phyloP scores from a whole-genome alignment of 805 yeast genomes.

The Cyberlindnera mississippiensis region DNA sequence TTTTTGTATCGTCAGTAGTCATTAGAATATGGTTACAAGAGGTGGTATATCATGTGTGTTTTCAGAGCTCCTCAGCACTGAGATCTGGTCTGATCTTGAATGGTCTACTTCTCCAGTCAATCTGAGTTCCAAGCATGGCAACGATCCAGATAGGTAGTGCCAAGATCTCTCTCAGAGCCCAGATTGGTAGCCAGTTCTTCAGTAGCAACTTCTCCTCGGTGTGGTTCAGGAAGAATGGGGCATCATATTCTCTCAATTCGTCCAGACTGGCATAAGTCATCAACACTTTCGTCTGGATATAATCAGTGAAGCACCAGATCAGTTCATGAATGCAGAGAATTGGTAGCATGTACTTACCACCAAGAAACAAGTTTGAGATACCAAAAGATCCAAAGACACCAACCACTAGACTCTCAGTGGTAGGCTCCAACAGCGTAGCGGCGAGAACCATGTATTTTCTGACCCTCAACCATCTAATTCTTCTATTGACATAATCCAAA shows the following conservation, averaged over 20 bases:
- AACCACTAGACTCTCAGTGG: conserved; percentile 71
- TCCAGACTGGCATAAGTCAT: conserved; percentile 28
- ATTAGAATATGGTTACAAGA: no score
- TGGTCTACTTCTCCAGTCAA: conserved; percentile 77
- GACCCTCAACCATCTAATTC: conserved; percentile 84
- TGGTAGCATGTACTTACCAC: conserved; percentile 30
- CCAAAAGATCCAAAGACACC: conserved; percentile 66
- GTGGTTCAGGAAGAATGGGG: conserved; percentile 30
- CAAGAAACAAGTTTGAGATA: conserved; percentile 41
- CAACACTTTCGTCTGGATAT: conserved; percentile 48
- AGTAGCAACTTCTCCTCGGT: conserved; percentile 20
- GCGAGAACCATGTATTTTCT: conserved; percentile 82
- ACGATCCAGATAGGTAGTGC: conserved; percentile 83
- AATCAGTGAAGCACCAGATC: conserved; percentile 66
- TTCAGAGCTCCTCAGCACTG: conserved; percentile 61
- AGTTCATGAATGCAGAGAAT: conserved; percentile 50
- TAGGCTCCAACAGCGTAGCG: conserved; percentile 83
- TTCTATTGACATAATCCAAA: conserved; percentile 56
- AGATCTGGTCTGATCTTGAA: conserved; percentile 69
- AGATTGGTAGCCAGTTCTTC: conserved; percentile 35
- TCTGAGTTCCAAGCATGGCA: conserved; percentile 74
- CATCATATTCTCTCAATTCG: conserved; percentile 8
- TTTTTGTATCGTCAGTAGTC: no score
- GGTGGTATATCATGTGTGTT: no score
- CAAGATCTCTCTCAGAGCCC: conserved; percentile 67